Conservation (phyloP, 768 basidiomycete genomes). For the Leccinum arenicola region DNA sequence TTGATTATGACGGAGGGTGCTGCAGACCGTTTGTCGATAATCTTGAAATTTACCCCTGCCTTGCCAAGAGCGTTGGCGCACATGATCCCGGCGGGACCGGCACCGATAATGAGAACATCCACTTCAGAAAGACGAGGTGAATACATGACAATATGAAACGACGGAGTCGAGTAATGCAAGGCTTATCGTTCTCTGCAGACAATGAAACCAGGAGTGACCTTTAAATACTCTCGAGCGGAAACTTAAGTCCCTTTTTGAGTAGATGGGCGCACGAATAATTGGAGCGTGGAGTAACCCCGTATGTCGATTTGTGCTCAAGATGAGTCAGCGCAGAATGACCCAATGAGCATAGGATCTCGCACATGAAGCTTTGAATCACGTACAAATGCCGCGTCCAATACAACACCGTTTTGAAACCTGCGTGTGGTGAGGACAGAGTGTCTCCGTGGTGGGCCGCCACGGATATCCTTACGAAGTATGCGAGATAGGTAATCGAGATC, state of each 20-base stretch:
- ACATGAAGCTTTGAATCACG: not conserved
- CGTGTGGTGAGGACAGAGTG: not conserved
- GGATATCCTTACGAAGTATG: not conserved
- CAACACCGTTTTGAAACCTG: not conserved
- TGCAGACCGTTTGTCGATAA: slow-evolving; percentile 40
- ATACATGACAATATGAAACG: slow-evolving; percentile 11
- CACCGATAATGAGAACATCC: slow-evolving; percentile 42
- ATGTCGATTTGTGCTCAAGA: not conserved
- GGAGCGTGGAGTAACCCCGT: no score
- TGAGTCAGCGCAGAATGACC: not conserved
- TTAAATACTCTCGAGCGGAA: not conserved
- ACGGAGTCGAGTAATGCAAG: not conserved
- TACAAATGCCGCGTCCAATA: not conserved
- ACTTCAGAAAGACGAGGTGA: slow-evolving; percentile 28
- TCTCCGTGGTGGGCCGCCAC: no score
- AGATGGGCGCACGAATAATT: not conserved
- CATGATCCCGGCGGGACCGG: slow-evolving; percentile 43
- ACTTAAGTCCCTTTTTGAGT: not conserved
- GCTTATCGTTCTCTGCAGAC: slow-evolving; percentile 1
- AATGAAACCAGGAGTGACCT: not conserved
- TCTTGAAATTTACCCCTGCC: slow-evolving; percentile 35
- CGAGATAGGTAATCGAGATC: not conserved
- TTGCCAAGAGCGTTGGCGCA: slow-evolving; percentile 39
- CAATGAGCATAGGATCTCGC: slow-evolving; percentile 5
- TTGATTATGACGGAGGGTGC: not conserved